phyloP scores from a whole-genome alignment of 306 rosid genomes.

The Cicer cuneatum region DNA sequence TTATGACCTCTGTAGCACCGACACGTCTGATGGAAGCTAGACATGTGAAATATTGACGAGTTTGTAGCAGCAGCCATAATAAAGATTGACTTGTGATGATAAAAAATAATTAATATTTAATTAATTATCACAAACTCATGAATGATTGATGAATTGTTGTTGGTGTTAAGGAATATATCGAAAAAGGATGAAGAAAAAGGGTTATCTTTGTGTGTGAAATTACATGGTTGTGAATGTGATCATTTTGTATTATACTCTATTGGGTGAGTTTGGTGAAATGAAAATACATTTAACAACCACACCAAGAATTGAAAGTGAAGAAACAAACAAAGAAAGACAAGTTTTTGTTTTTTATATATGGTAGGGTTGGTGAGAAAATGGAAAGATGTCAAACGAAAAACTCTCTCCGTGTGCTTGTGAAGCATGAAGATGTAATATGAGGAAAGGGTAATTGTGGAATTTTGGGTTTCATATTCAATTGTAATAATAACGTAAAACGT shows the following conservation, averaged over 20 bases:
- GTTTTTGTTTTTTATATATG: not conserved
- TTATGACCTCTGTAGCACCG: too few relatives aligned
- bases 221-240: constrained; percentile 7
- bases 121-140: not conserved
- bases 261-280: constrained; percentile 38
- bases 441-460: not conserved
- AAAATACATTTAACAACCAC: constrained; percentile 28
- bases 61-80: constrained; percentile 52
- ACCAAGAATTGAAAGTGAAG: constrained; percentile 36
- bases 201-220: constrained; percentile 18
- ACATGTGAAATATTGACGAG: constrained; percentile 27
- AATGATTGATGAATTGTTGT: not conserved
- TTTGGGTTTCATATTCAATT: too few relatives aligned
- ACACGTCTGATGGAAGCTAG: too few relatives aligned
- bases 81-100: not conserved
- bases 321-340: not conserved
- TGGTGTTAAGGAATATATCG: not conserved
- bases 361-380: constrained; percentile 46
- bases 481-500: too few relatives aligned
- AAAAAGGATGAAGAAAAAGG: constrained; percentile 14
- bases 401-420: not conserved
- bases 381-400: not conserved
- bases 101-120: not conserved
- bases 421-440: not conserved
- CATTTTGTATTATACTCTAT: not conserved